Percentiles rank a stretch among this genome's conserved stretches.
Conservation (phyloP, 2,329 filamentous ascomycete genomes). For the Drechslera avenae region DNA sequence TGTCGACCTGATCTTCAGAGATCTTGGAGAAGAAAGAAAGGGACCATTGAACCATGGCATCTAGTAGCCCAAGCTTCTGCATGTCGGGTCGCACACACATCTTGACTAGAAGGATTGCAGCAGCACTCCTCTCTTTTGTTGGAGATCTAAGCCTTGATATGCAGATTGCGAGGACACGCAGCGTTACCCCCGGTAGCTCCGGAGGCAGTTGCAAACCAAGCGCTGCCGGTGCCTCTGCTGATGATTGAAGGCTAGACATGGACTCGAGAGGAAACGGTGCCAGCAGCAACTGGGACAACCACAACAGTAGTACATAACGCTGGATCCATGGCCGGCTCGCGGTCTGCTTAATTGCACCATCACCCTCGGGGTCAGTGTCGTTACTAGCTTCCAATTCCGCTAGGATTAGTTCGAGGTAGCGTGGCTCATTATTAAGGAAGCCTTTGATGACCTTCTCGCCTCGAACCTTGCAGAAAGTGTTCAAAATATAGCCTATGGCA, state of each 20-base stretch:
- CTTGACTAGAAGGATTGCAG: slow-evolving; percentile 80
- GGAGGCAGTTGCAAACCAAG: slow-evolving; percentile 61
- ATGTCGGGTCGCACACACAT: slow-evolving; percentile 86
- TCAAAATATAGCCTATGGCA: slow-evolving; percentile 80
- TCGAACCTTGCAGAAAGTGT: slow-evolving; percentile 91
- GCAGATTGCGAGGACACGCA: slow-evolving; percentile 72
- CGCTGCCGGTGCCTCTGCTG: slow-evolving; percentile 34
- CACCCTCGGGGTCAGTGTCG: slow-evolving; percentile 18
- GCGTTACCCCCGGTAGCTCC: slow-evolving; percentile 70
- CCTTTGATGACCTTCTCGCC: slow-evolving; percentile 90
- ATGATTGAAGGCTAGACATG: slow-evolving; percentile 65
- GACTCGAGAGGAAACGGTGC: slow-evolving; percentile 90
- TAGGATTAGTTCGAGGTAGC: slow-evolving; percentile 80
- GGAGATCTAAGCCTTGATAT: slow-evolving; percentile 73
- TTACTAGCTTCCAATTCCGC: slow-evolving; percentile 70
- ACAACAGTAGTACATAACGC: slow-evolving; percentile 83
- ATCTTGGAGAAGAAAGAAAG: slow-evolving; percentile 62
- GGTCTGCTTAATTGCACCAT: slow-evolving; percentile 22
- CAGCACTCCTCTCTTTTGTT: slow-evolving; percentile 87
- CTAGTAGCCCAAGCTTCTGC: slow-evolving; percentile 74
- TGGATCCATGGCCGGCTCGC: slow-evolving; percentile 72
- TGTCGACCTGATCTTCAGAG: slow-evolving; percentile 53
- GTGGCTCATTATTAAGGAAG: slow-evolving; percentile 89
- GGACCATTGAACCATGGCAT: slow-evolving; percentile 72
- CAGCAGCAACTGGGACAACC: slow-evolving; percentile 64